Conservation (phyloP, 2,329 filamentous ascomycete genomes). For the Metarhizium sp. region DNA sequence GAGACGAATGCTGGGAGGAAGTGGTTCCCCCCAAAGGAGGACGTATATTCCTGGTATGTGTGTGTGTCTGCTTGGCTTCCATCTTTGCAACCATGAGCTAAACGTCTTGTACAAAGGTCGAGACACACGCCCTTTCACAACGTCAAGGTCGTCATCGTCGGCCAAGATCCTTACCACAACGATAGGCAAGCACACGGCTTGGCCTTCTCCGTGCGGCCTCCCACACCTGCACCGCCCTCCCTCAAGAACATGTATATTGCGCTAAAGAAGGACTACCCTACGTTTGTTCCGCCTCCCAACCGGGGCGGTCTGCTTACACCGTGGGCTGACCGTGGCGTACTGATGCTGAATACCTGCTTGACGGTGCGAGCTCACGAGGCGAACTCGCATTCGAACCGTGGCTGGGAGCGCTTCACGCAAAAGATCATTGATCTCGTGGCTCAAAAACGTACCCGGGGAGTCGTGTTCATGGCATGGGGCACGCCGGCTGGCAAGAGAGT, state of each 20-base stretch:
- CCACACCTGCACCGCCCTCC: conserved; percentile 79
- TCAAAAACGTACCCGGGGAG: conserved; percentile 64
- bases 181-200: conserved; percentile 91
- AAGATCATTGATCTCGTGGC: conserved; percentile 82
- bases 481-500: conserved; percentile 74
- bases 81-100: neutral
- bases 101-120: conserved; percentile 51
- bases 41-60: conserved; percentile 87
- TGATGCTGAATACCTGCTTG: conserved; percentile 89
- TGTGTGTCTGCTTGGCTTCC: neutral
- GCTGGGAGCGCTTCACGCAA: conserved; percentile 92
- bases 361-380: conserved; percentile 86
- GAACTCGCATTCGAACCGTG: conserved; percentile 74
- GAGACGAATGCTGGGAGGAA: conserved; percentile 67
- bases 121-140: conserved; percentile 80
- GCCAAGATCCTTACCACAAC: conserved; percentile 97
- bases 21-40: conserved; percentile 77
- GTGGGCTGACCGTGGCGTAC: conserved; percentile 88
- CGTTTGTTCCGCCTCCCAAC: conserved; percentile 65
- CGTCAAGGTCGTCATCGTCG: conserved; percentile 88
- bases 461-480: conserved; percentile 95
- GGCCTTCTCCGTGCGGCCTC: conserved; percentile 87
- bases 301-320: conserved; percentile 77
- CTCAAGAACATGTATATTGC: conserved; percentile 90
- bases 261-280: conserved; percentile 79